Conservation (phyloP, 2,329 filamentous ascomycete species). For the Cladosporium sp. region DNA sequence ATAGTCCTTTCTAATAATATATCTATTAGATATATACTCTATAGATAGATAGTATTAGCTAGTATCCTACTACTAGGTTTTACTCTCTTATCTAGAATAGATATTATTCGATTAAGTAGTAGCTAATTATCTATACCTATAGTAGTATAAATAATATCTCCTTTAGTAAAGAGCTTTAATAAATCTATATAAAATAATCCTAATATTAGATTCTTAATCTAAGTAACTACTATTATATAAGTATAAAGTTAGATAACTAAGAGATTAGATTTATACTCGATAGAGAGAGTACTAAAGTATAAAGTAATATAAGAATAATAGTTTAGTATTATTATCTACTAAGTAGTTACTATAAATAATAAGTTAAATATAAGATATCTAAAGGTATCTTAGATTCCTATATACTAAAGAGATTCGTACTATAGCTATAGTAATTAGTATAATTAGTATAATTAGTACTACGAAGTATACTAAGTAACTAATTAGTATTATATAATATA, state of each 20-base stretch:
- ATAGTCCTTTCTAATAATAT: neutral
- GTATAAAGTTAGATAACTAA: too few species aligned
- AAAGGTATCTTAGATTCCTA: too few species aligned
- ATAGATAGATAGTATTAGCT: neutral
- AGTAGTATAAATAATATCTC: neutral
- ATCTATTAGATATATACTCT: neutral
- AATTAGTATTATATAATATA: too few species aligned
- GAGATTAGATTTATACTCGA: neutral
- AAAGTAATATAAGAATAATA: too few species aligned
- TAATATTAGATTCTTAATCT: neutral
- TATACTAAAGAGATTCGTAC: too few species aligned
- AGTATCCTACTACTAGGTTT: neutral
- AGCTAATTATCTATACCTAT: neutral
- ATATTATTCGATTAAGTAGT: neutral
- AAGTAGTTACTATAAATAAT: too few species aligned
- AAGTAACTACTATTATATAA: neutral
- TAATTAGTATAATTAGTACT: too few species aligned
- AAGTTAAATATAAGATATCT: too few species aligned
- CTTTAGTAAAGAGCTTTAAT: neutral
- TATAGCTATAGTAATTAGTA: too few species aligned
- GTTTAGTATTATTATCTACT: too few species aligned
- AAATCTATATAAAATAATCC: neutral
- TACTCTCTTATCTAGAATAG: neutral
- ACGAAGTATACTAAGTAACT: too few species aligned
- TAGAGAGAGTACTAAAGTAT: too few species aligned